These are phyloP conservation scores for Pythium myriotylum DNA, from an alignment of 352 stramenopile species.

Conservation along the genomic window DNA sequence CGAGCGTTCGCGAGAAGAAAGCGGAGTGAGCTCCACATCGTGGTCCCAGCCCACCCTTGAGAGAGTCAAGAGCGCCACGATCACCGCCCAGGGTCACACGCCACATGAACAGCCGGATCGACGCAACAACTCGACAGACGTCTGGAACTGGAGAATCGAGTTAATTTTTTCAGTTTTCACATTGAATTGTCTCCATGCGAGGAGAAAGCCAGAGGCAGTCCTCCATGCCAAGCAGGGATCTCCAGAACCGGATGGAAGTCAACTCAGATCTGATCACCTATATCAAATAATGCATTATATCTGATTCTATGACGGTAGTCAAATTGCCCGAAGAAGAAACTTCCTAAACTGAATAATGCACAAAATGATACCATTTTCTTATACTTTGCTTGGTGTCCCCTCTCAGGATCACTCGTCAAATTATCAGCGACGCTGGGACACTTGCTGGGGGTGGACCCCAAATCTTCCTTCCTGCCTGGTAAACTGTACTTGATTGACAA, in stretches of 20 bases:
- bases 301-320: too few species aligned
- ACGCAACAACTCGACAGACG: not conserved
- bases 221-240: too few species aligned
- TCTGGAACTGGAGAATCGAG: not conserved
- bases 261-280: too few species aligned
- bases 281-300: too few species aligned
- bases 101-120: not conserved
- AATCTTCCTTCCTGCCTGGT: too few species aligned
- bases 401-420: not conserved
- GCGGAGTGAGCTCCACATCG: constrained; percentile 6
- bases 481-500: too few species aligned
- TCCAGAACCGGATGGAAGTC: too few species aligned
- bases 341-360: too few species aligned
- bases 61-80: not conserved
- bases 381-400: not conserved
- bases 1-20: constrained; percentile 10
- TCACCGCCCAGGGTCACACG: not conserved
- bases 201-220: too few species aligned
- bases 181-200: too few species aligned
- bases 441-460: not conserved
- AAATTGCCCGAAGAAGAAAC: too few species aligned
- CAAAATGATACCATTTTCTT: too few species aligned
- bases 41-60: not conserved
- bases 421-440: not conserved
- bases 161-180: not conserved